Conservation (phyloP, 129 eudicot species). For the Scalesia atractyloides region DNA sequence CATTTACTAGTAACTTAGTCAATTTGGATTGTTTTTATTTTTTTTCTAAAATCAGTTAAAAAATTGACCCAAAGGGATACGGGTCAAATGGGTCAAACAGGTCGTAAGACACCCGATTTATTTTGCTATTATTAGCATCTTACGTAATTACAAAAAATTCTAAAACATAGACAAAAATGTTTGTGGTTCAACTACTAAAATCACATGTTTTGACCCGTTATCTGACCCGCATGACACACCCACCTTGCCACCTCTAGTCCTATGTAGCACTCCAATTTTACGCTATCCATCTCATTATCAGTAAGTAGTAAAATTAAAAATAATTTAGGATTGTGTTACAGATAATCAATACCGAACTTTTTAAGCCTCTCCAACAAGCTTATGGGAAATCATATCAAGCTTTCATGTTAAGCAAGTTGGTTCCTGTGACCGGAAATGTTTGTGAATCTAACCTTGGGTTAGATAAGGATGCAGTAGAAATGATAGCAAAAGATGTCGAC, state of each 20-base stretch:
- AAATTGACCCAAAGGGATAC: not conserved
- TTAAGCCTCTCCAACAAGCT: constrained; percentile 74
- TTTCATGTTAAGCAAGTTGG: constrained; percentile 89
- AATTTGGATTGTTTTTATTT: not conserved
- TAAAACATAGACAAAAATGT: not conserved
- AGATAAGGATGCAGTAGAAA: constrained; percentile 49
- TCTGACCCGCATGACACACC: not conserved
- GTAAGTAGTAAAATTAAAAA: constrained; percentile 27
- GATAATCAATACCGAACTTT: constrained; percentile 79
- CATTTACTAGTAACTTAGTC: not conserved
- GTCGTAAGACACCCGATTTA: not conserved
- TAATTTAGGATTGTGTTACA: constrained; percentile 34
- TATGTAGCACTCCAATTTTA: not conserved
- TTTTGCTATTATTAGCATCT: not conserved
- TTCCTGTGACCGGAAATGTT: constrained; percentile 89
- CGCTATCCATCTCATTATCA: constrained; percentile 16
- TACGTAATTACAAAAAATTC: not conserved
- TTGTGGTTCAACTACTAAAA: not conserved
- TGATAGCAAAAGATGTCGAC: constrained; percentile 72
- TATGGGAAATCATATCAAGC: constrained; percentile 79
- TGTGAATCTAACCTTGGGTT: constrained; percentile 83
- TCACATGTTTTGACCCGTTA: not conserved
- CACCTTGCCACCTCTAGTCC: constrained; percentile 12
- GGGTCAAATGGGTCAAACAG: not conserved
- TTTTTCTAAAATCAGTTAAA: not conserved